Conservation (phyloP, 2,329 filamentous ascomycete genomes). For the Pseudogymnoascus sp. region DNA sequence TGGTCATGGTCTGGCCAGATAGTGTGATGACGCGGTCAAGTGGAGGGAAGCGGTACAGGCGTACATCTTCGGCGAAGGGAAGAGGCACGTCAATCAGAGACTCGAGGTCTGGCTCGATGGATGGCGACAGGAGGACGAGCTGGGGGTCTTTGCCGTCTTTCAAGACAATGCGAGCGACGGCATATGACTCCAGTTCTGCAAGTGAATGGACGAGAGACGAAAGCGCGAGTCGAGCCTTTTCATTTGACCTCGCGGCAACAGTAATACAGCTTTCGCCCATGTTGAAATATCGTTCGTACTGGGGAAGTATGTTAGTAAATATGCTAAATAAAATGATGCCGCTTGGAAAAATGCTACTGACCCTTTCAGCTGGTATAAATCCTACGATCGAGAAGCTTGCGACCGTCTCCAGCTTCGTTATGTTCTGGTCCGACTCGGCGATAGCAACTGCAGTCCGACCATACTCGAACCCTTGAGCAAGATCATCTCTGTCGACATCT, state of each 20-base stretch:
- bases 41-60: constrained; percentile 84
- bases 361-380: constrained; percentile 67
- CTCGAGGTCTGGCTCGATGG: constrained; percentile 70
- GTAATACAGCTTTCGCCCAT: constrained; percentile 76
- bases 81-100: constrained; percentile 83
- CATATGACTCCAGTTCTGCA: constrained; percentile 75
- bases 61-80: constrained; percentile 86
- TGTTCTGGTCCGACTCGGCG: constrained; percentile 72
- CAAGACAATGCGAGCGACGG: constrained; percentile 72
- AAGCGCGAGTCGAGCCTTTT: constrained; percentile 73
- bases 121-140: constrained; percentile 70
- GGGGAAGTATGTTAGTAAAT: constrained; percentile 11
- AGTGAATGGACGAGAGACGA: constrained; percentile 86
- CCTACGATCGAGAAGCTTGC: constrained; percentile 75
- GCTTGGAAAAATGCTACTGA: constrained; percentile 30
- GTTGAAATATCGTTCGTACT: constrained; percentile 78
- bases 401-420: constrained; percentile 75
- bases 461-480: constrained; percentile 93
- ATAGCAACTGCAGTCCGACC: constrained; percentile 88
- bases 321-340: background rate
- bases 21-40: constrained; percentile 80
- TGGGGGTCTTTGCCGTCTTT: constrained; percentile 76
- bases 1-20: constrained; percentile 68
- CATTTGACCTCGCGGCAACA: constrained; percentile 66
- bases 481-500: constrained; percentile 70